Conservation (phyloP, 352 stramenopile species). For the Phytophthora pisi region DNA sequence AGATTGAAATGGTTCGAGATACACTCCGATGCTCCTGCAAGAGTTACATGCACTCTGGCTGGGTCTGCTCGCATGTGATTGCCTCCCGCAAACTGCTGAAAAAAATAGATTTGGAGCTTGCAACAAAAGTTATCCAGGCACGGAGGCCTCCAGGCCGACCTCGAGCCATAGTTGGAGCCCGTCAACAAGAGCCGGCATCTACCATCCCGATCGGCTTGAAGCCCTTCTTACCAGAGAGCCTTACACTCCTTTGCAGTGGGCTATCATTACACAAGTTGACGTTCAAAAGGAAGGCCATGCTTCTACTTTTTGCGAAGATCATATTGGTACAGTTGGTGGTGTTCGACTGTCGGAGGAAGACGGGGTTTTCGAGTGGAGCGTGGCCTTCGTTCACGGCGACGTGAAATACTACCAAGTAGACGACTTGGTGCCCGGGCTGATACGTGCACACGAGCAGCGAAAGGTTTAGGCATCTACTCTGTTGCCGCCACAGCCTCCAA, state of each 20-base stretch:
- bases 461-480: no score
- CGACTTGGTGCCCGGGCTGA: not conserved
- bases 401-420: not conserved
- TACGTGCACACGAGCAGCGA: no score
- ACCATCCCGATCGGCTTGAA: not conserved
- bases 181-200: constrained; percentile 1
- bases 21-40: not conserved
- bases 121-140: not conserved
- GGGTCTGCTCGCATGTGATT: constrained; percentile 7
- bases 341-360: not conserved
- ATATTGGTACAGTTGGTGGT: not conserved
- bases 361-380: constrained; percentile 6
- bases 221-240: not conserved
- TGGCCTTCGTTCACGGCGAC: constrained; percentile 1
- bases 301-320: not conserved
- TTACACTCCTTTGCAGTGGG: not conserved
- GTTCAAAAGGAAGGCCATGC: not conserved
- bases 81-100: not conserved
- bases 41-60: constrained; percentile 2
- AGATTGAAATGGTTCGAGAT: no score
- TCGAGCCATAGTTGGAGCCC: not conserved
- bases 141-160: not conserved
- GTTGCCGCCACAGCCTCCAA: no score
- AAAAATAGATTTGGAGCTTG: not conserved
- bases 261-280: not conserved